Percentiles rank a stretch among this genome's conserved stretches.
Evolutionary conservation across 768 basidiomycete genomes (phyloP).

Genomic region (Rhodotorula sphaerocarpa): DNA sequence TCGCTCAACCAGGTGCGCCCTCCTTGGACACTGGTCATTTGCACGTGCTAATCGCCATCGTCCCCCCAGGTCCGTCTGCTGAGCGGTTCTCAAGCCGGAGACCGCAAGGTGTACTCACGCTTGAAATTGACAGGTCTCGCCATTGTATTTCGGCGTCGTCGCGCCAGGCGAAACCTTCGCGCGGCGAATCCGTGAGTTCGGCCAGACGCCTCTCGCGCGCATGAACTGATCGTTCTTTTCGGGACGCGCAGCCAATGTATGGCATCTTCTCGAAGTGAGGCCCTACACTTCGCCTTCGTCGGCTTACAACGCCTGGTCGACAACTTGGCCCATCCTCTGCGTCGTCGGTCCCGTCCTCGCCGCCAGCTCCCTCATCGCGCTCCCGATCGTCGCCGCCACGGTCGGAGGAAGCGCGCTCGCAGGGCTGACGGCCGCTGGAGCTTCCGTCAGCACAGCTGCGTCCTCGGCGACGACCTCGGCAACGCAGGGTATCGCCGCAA

Average conservation of each 20-base stretch:
- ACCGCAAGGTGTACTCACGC: too few relatives aligned
- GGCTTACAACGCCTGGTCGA: slow-evolving; percentile 19
- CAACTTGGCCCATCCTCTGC: slow-evolving; percentile 28
- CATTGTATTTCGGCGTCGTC: slow-evolving; percentile 29
- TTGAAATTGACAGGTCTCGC: too few relatives aligned
- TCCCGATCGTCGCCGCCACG: slow-evolving; percentile 30
- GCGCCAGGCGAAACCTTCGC: slow-evolving; percentile 23
- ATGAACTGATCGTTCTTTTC: neutral
- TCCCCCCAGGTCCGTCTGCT: too few relatives aligned
- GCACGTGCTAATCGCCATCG: too few relatives aligned
- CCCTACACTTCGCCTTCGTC: slow-evolving; percentile 13
- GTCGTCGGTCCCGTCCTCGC: slow-evolving; percentile 26
- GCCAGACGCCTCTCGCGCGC: neutral
- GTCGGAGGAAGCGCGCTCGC: slow-evolving; percentile 28
- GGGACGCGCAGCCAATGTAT: slow-evolving; percentile 10
- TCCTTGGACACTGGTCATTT: too few relatives aligned
- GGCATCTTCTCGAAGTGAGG: slow-evolving; percentile 23
- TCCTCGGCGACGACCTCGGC: slow-evolving; percentile 1
- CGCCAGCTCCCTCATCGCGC: slow-evolving; percentile 23
- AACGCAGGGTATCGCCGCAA: neutral
- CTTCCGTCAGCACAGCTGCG: neutral
- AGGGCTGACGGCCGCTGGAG: slow-evolving; percentile 18
- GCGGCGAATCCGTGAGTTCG: slow-evolving; percentile 20
- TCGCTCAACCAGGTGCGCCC: neutral
- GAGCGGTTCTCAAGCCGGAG: too few relatives aligned